A percentile compares a stretch with the other conserved stretches of the same genome.
These are phyloP conservation scores for Torrubiellomyces zombiae DNA, from an alignment of 2,329 filamentous ascomycete genomes.

Conservation along the genomic window DNA sequence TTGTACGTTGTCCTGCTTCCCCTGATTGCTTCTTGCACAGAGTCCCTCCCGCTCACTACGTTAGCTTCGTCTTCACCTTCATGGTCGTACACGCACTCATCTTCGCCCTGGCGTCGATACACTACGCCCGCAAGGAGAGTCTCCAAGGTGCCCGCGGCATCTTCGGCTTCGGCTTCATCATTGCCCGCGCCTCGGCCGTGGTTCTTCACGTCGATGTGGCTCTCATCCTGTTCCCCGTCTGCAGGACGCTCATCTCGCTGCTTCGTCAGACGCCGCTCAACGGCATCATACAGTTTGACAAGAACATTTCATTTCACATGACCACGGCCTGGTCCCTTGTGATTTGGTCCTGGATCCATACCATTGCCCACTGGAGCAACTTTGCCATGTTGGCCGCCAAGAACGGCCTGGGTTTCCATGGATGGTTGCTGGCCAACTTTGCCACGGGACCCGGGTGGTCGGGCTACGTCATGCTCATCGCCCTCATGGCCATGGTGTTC, in stretches of 20 bases:
- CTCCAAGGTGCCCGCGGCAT: constrained; percentile 45
- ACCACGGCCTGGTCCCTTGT: constrained; percentile 74
- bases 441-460: constrained; percentile 71
- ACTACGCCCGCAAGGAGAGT: constrained; percentile 66
- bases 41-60: too few relatives aligned
- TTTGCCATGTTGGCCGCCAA: constrained; percentile 60
- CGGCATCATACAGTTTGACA: constrained; percentile 76
- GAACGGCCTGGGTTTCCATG: constrained; percentile 62
- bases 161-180: constrained; percentile 61
- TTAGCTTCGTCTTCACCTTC: constrained; percentile 61
- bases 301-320: constrained; percentile 82
- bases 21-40: constrained; percentile 44
- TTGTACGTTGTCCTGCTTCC: constrained; percentile 35
- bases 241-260: constrained; percentile 69
- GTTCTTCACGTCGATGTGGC: constrained; percentile 71
- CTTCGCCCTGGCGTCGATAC: constrained; percentile 64
- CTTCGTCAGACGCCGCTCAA: constrained; percentile 67
- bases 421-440: constrained; percentile 63
- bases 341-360: constrained; percentile 78
- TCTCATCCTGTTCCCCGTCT: constrained; percentile 65
- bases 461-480: constrained; percentile 68
- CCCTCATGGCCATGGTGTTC: constrained; percentile 60
- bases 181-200: constrained; percentile 59
- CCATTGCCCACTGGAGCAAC: constrained; percentile 77
- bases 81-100: constrained; percentile 57